A percentile compares a stretch with the other conserved stretches of the same genome.
Conservation (phyloP, 2,329 filamentous ascomycete species). For the Fonsecaea nubica region DNA sequence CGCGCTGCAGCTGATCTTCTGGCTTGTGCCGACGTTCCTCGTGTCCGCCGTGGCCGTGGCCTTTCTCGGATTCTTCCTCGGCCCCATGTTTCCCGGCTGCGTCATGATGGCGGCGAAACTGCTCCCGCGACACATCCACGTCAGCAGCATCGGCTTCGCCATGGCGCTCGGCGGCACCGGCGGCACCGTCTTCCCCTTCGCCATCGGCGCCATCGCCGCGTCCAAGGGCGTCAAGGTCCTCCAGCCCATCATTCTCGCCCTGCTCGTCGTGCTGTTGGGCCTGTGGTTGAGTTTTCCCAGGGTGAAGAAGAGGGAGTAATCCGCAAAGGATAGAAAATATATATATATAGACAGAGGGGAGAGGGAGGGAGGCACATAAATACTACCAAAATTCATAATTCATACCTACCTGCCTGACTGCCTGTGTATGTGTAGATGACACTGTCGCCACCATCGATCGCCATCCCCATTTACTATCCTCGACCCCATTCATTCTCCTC, state of each 20-base stretch:
- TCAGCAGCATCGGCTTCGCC: conserved; percentile 76
- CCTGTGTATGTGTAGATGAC: too few relatives aligned
- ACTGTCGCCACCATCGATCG: too few relatives aligned
- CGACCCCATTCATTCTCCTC: too few relatives aligned
- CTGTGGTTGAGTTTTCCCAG: conserved; percentile 38
- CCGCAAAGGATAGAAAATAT: too few relatives aligned
- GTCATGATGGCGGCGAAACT: conserved; percentile 74
- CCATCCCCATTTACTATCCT: too few relatives aligned
- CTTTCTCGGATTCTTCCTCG: conserved; percentile 76
- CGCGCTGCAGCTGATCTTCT: conserved; percentile 73
- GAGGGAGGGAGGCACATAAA: background rate
- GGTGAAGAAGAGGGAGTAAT: conserved; percentile 36
- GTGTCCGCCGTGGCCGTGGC: conserved; percentile 74
- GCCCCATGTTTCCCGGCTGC: conserved; percentile 75
- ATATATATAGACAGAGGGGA: too few relatives aligned
- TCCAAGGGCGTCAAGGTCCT: conserved; percentile 62
- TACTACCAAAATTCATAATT: too few relatives aligned
- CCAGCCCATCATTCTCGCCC: conserved; percentile 62
- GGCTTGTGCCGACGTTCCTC: conserved; percentile 75
- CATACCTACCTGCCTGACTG: too few relatives aligned
- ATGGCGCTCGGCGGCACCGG: conserved; percentile 76
- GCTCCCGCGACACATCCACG: conserved; percentile 73
- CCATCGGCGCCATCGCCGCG: conserved; percentile 53
- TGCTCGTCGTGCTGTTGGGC: conserved; percentile 42
- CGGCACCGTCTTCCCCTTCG: conserved; percentile 54